Base-by-base conservation (phyloP, 2,329 filamentous ascomycete genomes). In the Rosellinia necatrix region DNA sequence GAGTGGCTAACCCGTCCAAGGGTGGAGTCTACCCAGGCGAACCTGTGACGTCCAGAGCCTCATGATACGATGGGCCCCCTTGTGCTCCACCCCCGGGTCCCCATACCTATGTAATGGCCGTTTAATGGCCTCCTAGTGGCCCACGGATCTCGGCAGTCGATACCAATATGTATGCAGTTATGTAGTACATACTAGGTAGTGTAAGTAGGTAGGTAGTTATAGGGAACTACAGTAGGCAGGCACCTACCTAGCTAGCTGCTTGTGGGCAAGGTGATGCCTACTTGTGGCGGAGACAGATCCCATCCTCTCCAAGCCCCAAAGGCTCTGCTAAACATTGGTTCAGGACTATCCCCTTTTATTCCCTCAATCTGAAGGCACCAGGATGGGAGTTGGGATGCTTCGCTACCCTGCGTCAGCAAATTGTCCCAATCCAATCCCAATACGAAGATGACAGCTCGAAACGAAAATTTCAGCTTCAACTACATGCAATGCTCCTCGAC, bases 1-100 rank as follows among this genome's bases (percentile, higher is more conserved):
- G 56, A 70, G 66, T 71, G 66, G 67, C 42, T 54, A 19, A 19
- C 15, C n/a, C 6, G 8, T n/a, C n/a, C 17, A 49, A 58, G 27
- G 49, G 59, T 61, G 58, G 63, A 25, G 60, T 32, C 50, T 38
- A 53, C 58, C 59, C 53, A 66, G 61, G 59, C 62, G 50, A 60
- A 66, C 63, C 62, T 71, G 71, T 68, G 70, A 73, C 71, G 58
- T 65, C 58, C 66, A 63, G 69, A 72, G 70, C 71, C 70, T 70
- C 70, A 72, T 66, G 63, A 53, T 46, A 51, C 51, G 50, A 38
- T 44, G 22, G 29, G 17, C 50, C 47, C 53, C 48, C 53, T 40
- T 49, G n/a, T 42, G 22, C 41, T 19, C 37, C 46, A 38, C 40
- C 47, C 40, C 32, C 54, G 32, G 21, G 30, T 52, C 37, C 47